phyloP scores from a whole-genome alignment of 345 rosid species.

The Garcia nutans region DNA sequence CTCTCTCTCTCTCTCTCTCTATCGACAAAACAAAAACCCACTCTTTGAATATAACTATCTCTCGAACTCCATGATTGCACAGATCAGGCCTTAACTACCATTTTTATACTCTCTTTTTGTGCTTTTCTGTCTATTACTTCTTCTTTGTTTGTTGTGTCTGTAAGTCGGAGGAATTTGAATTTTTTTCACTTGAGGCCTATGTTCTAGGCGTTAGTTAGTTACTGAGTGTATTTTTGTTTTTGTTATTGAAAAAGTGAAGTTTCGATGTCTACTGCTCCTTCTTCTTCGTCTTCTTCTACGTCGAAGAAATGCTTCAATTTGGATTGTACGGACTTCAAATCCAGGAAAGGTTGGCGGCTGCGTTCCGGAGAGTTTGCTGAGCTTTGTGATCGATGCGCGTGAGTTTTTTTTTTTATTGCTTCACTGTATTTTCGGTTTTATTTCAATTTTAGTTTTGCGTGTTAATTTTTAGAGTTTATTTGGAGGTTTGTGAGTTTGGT shows the following conservation, averaged over 20 bases:
- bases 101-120: slow-evolving; percentile 7
- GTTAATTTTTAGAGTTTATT: not conserved
- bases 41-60: not conserved
- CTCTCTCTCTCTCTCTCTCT: slow-evolving; percentile 22
- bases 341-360: slow-evolving; percentile 83
- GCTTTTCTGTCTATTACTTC: not conserved
- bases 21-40: slow-evolving; percentile 1
- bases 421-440: not conserved
- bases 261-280: slow-evolving; percentile 20
- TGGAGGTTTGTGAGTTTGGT: not conserved
- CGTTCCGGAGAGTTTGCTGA: slow-evolving; percentile 79
- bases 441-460: not conserved
- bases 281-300: slow-evolving; percentile 35
- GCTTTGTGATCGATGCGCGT: slow-evolving; percentile 98
- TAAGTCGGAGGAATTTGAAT: not conserved
- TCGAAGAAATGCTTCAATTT: slow-evolving; percentile 68
- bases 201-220: not conserved
- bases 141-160: too few species aligned
- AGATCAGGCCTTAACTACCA: slow-evolving; percentile 27
- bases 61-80: slow-evolving; percentile 16
- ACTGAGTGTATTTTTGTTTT: not conserved
- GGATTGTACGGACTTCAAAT: slow-evolving; percentile 60
- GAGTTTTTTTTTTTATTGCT: slow-evolving; percentile 21
- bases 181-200: not conserved
- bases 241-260: not conserved